These are phyloP conservation scores for Wilcoxina mikolae DNA, from an alignment of 495 filamentous ascomycete genomes.

Conservation along the genomic window DNA sequence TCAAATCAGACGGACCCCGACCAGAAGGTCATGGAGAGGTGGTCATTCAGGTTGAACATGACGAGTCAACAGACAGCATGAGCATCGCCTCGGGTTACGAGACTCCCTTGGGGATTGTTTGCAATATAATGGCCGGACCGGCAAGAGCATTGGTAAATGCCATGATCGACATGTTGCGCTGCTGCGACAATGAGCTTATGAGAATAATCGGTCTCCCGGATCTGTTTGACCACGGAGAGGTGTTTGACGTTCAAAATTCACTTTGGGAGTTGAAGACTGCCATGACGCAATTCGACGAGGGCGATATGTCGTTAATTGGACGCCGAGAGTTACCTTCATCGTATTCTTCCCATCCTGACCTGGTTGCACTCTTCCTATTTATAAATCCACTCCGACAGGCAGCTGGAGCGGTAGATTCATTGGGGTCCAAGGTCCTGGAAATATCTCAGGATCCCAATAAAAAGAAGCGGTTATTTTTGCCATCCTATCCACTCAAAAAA, in stretches of 20 bases:
- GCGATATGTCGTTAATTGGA: slow-evolving; percentile 30
- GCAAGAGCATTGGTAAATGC: slow-evolving; percentile 34
- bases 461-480: slow-evolving; percentile 32
- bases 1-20: neutral
- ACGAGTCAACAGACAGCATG: neutral
- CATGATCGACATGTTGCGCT: slow-evolving; percentile 32
- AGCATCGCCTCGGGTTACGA: slow-evolving; percentile 16
- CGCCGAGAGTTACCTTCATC: slow-evolving; percentile 24
- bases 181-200: slow-evolving; percentile 38
- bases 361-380: slow-evolving; percentile 42
- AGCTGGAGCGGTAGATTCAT: slow-evolving; percentile 34
- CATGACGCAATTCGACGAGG: slow-evolving; percentile 30
- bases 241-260: slow-evolving; percentile 27
- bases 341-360: slow-evolving; percentile 32
- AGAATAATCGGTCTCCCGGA: slow-evolving; percentile 34
- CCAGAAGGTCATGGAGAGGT: slow-evolving; percentile 11
- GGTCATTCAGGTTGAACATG: slow-evolving; percentile 30
- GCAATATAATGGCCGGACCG: slow-evolving; percentile 34
- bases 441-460: slow-evolving; percentile 31
- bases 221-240: neutral
- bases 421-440: slow-evolving; percentile 34
- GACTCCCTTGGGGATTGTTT: slow-evolving; percentile 25
- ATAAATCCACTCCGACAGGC: slow-evolving; percentile 42
- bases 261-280: slow-evolving; percentile 28
- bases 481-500: slow-evolving; percentile 40